phyloP scores from a whole-genome alignment of 768 basidiomycete species.

The Sarcodon aspratus region DNA sequence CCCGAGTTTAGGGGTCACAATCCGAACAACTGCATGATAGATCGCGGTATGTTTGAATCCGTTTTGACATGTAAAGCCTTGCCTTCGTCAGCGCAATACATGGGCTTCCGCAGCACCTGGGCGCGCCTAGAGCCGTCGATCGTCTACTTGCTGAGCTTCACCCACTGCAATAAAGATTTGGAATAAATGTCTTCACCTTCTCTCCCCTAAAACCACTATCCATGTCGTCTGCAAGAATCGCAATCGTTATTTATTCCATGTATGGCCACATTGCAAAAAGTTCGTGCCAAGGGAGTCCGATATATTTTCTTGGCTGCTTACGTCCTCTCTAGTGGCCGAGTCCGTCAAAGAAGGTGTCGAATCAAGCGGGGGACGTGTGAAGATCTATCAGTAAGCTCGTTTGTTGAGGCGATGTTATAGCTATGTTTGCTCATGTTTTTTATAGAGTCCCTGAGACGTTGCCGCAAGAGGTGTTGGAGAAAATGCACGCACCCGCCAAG shows the following conservation, averaged over 20 bases:
- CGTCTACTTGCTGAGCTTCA: too few relatives aligned
- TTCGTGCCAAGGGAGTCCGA: slow-evolving; percentile 30
- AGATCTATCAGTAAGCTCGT: slow-evolving; percentile 33
- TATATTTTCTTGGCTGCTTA: slow-evolving; percentile 1
- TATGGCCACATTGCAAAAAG: slow-evolving; percentile 64
- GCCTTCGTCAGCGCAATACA: too few relatives aligned
- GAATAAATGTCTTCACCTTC: background rate
- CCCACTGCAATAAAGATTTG: too few relatives aligned
- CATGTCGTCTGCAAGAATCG: slow-evolving; percentile 33
- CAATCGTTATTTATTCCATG: slow-evolving; percentile 65
- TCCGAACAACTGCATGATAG: too few relatives aligned
- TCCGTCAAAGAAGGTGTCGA: slow-evolving; percentile 30
- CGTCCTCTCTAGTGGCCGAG: slow-evolving; percentile 43
- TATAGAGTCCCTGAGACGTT: slow-evolving; percentile 75
- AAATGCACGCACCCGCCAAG: slow-evolving; percentile 66
- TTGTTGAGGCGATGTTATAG: background rate
- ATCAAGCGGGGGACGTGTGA: slow-evolving; percentile 28
- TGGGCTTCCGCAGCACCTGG: too few relatives aligned
- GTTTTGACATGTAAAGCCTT: too few relatives aligned
- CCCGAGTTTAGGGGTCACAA: too few relatives aligned
- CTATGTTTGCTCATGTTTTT: background rate
- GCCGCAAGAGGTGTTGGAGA: slow-evolving; percentile 46
- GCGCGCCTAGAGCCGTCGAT: too few relatives aligned
- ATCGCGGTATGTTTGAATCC: too few relatives aligned
- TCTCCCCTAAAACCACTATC: background rate